These are phyloP conservation scores for Boletus semigastroideus DNA, from an alignment of 1,284 basidiomycete species.

Conservation along the genomic window DNA sequence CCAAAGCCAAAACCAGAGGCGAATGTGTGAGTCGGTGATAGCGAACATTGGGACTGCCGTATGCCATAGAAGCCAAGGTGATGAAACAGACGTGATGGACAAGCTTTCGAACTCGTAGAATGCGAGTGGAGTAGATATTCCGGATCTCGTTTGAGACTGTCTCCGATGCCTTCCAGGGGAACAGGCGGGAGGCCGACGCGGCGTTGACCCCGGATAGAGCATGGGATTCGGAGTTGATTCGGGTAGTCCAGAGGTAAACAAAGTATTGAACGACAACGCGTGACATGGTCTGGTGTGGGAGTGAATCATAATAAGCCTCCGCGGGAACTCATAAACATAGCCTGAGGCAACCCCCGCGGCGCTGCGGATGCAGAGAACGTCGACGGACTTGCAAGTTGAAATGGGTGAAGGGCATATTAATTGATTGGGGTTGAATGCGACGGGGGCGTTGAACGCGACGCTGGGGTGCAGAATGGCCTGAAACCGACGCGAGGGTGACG, in stretches of 20 bases:
- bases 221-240: background rate
- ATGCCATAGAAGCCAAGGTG: background rate
- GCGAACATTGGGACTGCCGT: background rate
- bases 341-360: background rate
- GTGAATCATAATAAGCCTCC: background rate
- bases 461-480: too few relatives aligned
- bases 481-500: too few relatives aligned
- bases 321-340: conserved; percentile 12
- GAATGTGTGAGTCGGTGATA: background rate
- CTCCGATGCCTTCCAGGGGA: background rate
- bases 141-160: background rate
- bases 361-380: background rate
- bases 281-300: conserved; percentile 1
- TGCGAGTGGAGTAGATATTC: conserved; percentile 1
- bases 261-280: background rate
- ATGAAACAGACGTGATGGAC: background rate
- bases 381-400: background rate
- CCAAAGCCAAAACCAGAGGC: background rate
- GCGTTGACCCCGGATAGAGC: background rate
- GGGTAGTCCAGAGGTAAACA: conserved; percentile 7
- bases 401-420: too few relatives aligned
- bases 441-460: too few relatives aligned
- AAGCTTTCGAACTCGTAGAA: background rate
- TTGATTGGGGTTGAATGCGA: too few relatives aligned
- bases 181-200: background rate